Conservation (phyloP, 345 rosid species). For the Microcos paniculata region DNA sequence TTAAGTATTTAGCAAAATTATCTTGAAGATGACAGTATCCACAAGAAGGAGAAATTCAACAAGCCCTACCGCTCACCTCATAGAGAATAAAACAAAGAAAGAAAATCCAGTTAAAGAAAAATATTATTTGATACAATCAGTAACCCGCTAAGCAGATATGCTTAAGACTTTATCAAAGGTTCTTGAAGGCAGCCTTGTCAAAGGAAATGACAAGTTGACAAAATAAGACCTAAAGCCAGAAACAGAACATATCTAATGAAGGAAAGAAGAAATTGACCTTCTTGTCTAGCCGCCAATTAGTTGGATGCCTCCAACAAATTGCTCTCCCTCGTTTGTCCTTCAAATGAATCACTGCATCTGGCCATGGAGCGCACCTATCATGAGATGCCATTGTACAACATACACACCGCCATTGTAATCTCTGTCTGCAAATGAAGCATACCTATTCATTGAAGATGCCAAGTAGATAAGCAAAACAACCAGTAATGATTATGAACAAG, state of each 20-base stretch:
- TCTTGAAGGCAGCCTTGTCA: neutral
- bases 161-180: neutral
- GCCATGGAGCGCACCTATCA: constrained; percentile 82
- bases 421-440: constrained; percentile 75
- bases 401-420: constrained; percentile 65
- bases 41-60: neutral
- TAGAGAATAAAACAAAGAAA: neutral
- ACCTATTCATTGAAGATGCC: constrained; percentile 40
- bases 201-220: neutral
- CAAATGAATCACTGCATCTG: constrained; percentile 55
- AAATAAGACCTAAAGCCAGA: neutral
- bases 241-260: constrained; percentile 24
- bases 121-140: neutral
- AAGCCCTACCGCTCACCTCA: neutral
- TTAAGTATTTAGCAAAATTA: too few species aligned
- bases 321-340: constrained; percentile 58
- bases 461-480: constrained; percentile 2
- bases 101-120: neutral
- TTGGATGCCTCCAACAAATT: constrained; percentile 91
- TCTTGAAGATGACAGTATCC: neutral
- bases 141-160: neutral
- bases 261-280: constrained; percentile 76
- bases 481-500: neutral
- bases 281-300: constrained; percentile 61
- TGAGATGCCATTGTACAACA: constrained; percentile 73